Evolutionary conservation across 2,329 filamentous ascomycete genomes (phyloP).

Genomic region (Calonectria leucothoes): DNA sequence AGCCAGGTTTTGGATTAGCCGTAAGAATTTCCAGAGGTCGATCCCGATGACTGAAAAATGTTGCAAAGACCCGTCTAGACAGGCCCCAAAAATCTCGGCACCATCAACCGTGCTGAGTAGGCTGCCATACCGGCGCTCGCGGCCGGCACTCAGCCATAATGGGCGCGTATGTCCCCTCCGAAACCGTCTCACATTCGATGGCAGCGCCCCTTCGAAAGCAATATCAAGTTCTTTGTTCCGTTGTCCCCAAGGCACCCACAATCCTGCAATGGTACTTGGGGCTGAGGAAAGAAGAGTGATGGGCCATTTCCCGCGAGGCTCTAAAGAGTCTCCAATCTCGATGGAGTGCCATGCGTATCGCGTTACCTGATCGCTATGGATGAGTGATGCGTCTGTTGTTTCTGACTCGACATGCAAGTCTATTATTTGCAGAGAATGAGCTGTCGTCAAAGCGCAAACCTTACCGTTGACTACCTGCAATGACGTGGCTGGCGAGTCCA

Average conservation of each 20-base stretch:
- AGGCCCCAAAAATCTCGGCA: constrained; percentile 71
- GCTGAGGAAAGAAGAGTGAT: constrained; percentile 62
- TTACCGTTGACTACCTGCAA: constrained; percentile 60
- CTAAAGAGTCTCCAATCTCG: constrained; percentile 52
- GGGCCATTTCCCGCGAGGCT: constrained; percentile 46
- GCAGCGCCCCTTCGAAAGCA: constrained; percentile 68
- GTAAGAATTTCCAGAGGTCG: constrained; percentile 75
- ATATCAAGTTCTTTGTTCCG: constrained; percentile 55
- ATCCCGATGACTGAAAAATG: constrained; percentile 75
- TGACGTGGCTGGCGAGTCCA: constrained; percentile 65
- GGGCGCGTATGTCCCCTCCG: constrained; percentile 64
- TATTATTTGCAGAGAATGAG: constrained; percentile 68
- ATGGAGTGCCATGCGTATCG: constrained; percentile 60
- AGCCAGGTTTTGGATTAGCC: constrained; percentile 78
- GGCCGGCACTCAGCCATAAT: constrained; percentile 56
- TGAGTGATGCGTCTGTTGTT: constrained; percentile 49
- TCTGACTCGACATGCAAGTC: constrained; percentile 56
- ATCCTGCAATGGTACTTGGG: constrained; percentile 58
- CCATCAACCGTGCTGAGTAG: constrained; percentile 56
- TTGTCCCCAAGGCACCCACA: constrained; percentile 61
- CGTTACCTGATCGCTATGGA: constrained; percentile 59
- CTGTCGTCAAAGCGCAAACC: constrained; percentile 62
- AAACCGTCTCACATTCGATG: constrained; percentile 67
- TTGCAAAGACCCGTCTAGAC: constrained; percentile 76
- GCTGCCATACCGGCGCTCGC: constrained; percentile 53